Percentiles rank a stretch among this genome's conserved stretches.
These are phyloP conservation scores for Crithidia brevicula DNA, from an alignment of 208 protist genomes.

Conservation along the genomic window DNA sequence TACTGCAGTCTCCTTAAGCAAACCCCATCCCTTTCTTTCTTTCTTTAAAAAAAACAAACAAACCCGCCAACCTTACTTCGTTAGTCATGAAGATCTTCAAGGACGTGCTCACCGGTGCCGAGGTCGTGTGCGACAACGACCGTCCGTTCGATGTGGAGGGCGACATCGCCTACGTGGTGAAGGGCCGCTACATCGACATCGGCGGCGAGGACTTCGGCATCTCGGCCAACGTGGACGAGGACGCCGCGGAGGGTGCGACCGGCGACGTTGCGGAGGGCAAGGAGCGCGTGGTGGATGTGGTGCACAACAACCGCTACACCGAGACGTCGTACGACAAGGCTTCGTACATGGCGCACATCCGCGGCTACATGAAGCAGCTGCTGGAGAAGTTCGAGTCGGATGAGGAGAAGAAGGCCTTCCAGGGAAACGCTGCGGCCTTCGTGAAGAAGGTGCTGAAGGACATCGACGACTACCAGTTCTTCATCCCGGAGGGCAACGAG, in stretches of 20 bases:
- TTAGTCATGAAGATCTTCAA: conserved; percentile 88
- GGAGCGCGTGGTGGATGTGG: conserved; percentile 85
- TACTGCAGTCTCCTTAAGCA: background rate
- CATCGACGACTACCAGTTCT: conserved; percentile 94
- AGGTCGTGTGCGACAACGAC: conserved; percentile 94
- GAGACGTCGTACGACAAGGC: conserved; percentile 94
- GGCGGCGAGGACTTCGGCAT: conserved; percentile 92
- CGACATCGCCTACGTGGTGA: conserved; percentile 85
- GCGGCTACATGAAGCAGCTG: conserved; percentile 91
- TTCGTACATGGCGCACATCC: conserved; percentile 93
- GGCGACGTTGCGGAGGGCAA: conserved; percentile 83
- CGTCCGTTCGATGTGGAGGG: conserved; percentile 72
- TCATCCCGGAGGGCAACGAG: conserved; percentile 90
- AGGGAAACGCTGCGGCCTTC: conserved; percentile 83
- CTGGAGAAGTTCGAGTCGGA: conserved; percentile 83
- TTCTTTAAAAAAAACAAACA: no score
- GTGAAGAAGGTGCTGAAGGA: conserved; percentile 94
- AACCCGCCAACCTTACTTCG: no score
- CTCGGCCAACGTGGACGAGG: conserved; percentile 91
- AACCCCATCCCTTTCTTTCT: background rate
- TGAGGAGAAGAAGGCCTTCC: conserved; percentile 89
- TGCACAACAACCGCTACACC: conserved; percentile 92
- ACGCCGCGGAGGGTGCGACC: conserved; percentile 83
- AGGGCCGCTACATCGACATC: conserved; percentile 88
- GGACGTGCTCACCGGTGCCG: conserved; percentile 86